A percentile compares a stretch with the other conserved stretches of the same genome.
Conservation (phyloP, 2,329 filamentous ascomycete genomes). For the Trichothecium sympodiale region DNA sequence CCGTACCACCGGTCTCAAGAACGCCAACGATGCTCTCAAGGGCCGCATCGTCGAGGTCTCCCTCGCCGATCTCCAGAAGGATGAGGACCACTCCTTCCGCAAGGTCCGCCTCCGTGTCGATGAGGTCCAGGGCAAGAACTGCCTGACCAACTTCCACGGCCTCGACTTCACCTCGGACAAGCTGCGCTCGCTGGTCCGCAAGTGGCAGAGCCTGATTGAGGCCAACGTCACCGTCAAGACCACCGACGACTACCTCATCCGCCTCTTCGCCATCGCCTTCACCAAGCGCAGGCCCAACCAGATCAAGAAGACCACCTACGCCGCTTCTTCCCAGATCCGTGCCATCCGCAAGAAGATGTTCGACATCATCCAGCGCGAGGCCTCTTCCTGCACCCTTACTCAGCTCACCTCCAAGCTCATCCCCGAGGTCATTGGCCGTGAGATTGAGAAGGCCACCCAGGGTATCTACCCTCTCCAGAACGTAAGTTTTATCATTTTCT, state of each 20-base stretch:
- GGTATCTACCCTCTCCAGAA: constrained; percentile 99
- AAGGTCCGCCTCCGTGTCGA: constrained; percentile 99
- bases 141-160: constrained; percentile 99
- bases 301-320: constrained; percentile 99
- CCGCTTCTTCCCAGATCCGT: constrained; percentile 91
- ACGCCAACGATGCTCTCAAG: constrained; percentile 98
- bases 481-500: constrained; percentile 44
- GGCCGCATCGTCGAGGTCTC: constrained; percentile 98
- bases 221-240: constrained; percentile 99
- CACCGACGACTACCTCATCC: constrained; percentile 98
- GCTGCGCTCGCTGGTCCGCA: constrained; percentile 96
- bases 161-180: constrained; percentile 99
- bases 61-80: constrained; percentile 97
- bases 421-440: constrained; percentile 96
- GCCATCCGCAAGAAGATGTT: constrained; percentile 99
- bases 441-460: constrained; percentile 99
- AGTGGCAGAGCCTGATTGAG: constrained; percentile 99
- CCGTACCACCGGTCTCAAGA: constrained; percentile 99
- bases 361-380: constrained; percentile 97
- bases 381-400: constrained; percentile 82
- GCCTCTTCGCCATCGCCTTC: constrained; percentile 98
- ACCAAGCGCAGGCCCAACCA: constrained; percentile 99
- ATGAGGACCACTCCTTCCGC: constrained; percentile 99
- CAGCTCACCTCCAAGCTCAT: constrained; percentile 99
- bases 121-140: constrained; percentile 99